A percentile compares a stretch with the other conserved stretches of the same genome.
phyloP scores from a whole-genome alignment of 2,329 filamentous ascomycete species.

The Aspergillus thermomutatus region DNA sequence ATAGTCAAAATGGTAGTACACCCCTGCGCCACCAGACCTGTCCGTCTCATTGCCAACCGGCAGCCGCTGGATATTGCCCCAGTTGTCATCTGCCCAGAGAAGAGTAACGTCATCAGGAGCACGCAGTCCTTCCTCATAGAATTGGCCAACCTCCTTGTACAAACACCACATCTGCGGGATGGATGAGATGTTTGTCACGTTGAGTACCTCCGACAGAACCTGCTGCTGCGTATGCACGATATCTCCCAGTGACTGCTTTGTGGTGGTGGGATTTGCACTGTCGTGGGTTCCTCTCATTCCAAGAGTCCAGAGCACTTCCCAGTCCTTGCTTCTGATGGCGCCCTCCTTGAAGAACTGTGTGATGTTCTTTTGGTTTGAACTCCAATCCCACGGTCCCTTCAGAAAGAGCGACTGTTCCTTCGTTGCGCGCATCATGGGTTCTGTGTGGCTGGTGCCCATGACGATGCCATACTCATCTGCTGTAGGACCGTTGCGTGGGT shows the following conservation, averaged over 20 bases:
- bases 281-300: conserved; percentile 70
- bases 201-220: conserved; percentile 57
- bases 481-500: conserved; percentile 63
- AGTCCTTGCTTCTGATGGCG: conserved; percentile 61
- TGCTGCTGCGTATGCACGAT: conserved; percentile 60
- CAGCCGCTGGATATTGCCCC: conserved; percentile 61
- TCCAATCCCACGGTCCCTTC: conserved; percentile 65
- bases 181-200: conserved; percentile 45
- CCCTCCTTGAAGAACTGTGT: conserved; percentile 67
- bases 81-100: conserved; percentile 69
- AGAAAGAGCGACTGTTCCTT: conserved; percentile 32
- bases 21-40: conserved; percentile 61
- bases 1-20: conserved; percentile 61
- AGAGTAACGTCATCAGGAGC: conserved; percentile 65
- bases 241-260: conserved; percentile 57
- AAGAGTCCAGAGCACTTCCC: conserved; percentile 64
- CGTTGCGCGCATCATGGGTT: conserved; percentile 64
- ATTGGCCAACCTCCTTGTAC: conserved; percentile 71
- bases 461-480: conserved; percentile 73
- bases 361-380: conserved; percentile 66
- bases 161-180: conserved; percentile 70
- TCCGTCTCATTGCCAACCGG: conserved; percentile 58
- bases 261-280: conserved; percentile 46
- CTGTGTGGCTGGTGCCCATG: conserved; percentile 69
- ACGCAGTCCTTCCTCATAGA: conserved; percentile 61